Base-by-base conservation (phyloP, 2,329 filamentous ascomycete genomes). In the Nannizzia gypsea region DNA sequence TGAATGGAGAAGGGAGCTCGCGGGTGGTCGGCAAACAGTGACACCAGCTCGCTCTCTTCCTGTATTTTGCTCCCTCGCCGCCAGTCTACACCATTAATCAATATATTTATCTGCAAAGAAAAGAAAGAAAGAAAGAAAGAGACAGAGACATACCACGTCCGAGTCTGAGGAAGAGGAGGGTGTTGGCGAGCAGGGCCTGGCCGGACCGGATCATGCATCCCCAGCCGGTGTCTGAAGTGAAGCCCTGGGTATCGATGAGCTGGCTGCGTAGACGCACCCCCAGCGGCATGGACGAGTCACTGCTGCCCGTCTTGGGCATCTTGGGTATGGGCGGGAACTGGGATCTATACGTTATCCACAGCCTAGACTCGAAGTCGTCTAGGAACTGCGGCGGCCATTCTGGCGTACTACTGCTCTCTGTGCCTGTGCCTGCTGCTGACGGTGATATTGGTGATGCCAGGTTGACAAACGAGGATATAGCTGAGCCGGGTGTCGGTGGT, bases 121-220 rank as follows among this genome's bases (percentile, higher is more conserved):
- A n/a, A n/a, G n/a, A n/a, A n/a, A n/a, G n/a, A n/a, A n/a, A n/a
- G n/a, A 36, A 52, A 59, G 63, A 50, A 62, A 6, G 34, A 59
- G 9, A 57, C n/a, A n/a, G n/a, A 48, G 56, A 56, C 66, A 64
- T 79, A 90, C 89, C 87, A 81, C 93, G 84, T 20, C 93, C 92
- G 22, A 96, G 76, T 42, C 81, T 79, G 55, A 91, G 76, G 59
- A 88, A 80, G 17, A 83, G 75, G 67, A 97, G 78, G 1, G 92
- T 81, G 73, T 97, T 99, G 50, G 92, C 92, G 46, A 99, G 78
- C 26, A 99, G 79, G 68, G 89, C 92, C 76, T 99, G 93, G 2
- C 93, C 93, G 4, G 92, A 96, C 62, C 93, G 81, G 67, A 99
- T 97, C 93, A 99, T 99, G 70, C 93, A 99, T 0, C 93, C 93